Conservation (phyloP, 257 asterid genomes). For the Henckelia pumila region DNA sequence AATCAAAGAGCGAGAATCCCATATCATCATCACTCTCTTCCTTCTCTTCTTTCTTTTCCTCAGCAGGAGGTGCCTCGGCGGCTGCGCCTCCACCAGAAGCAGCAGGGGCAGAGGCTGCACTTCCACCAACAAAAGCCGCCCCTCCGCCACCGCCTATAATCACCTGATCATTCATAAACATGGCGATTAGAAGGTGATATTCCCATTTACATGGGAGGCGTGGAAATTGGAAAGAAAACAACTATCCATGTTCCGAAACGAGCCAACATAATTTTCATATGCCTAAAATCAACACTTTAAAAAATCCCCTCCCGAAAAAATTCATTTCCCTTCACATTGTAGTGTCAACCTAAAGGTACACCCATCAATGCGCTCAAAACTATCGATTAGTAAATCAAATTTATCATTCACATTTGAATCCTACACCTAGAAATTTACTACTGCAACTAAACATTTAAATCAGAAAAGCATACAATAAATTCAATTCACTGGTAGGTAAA, state of each 20-base stretch:
- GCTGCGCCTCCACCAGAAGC: conserved; percentile 61
- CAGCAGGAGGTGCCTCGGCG: conserved; percentile 57
- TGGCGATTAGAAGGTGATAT: not conserved
- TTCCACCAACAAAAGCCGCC: conserved; percentile 49
- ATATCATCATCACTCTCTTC: conserved; percentile 73
- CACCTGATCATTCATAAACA: conserved; percentile 41
- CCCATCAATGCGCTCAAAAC: too few species aligned
- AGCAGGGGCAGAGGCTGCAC: conserved; percentile 55
- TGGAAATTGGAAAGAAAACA: not conserved
- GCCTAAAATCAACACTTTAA: not conserved
- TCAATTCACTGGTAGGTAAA: not conserved
- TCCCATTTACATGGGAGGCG: not conserved
- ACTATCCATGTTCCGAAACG: not conserved
- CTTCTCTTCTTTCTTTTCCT: conserved; percentile 65
- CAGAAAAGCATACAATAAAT: not conserved
- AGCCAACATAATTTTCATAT: not conserved
- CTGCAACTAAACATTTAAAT: not conserved
- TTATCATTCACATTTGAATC: too few species aligned
- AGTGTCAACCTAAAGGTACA: too few species aligned
- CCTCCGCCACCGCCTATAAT: conserved; percentile 65
- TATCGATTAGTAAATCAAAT: too few species aligned
- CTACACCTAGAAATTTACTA: not conserved
- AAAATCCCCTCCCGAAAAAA: too few species aligned
- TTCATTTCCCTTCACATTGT: too few species aligned
- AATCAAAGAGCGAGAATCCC: conserved; percentile 71